Percentiles rank a stretch among this genome's conserved stretches.
Evolutionary conservation across 805 yeast genomes (phyloP).

Genomic region (Cephaloascus fragrans): DNA sequence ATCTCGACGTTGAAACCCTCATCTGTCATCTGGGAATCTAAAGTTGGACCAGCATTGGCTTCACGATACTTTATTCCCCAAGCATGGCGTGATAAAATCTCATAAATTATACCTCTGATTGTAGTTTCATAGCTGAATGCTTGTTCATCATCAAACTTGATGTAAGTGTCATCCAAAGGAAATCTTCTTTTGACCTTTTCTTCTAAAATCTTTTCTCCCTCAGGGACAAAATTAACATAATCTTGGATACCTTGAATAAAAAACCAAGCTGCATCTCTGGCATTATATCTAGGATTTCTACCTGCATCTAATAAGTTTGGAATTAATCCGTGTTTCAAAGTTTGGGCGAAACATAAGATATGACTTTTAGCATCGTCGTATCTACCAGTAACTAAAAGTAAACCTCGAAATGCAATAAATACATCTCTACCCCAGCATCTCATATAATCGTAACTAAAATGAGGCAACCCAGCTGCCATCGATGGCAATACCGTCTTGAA

Average conservation of each 20-base stretch:
- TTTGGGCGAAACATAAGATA: constrained; percentile 78
- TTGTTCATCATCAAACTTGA: constrained; percentile 54
- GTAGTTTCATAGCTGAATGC: constrained; percentile 70
- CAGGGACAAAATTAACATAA: constrained; percentile 57
- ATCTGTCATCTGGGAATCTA: constrained; percentile 88
- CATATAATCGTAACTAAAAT: constrained; percentile 84
- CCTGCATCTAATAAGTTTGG: constrained; percentile 93
- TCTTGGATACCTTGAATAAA: constrained; percentile 85
- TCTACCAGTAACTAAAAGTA: constrained; percentile 69
- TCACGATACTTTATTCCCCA: constrained; percentile 80
- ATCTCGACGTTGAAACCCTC: constrained; percentile 86
- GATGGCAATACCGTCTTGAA: constrained; percentile 59
- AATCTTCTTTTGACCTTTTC: constrained; percentile 74
- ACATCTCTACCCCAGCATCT: constrained; percentile 99
- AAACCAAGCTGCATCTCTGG: constrained; percentile 97
- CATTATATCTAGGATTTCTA: constrained; percentile 87
- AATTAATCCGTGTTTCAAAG: constrained; percentile 89
- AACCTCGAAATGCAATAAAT: constrained; percentile 78
- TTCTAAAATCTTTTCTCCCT: constrained; percentile 56
- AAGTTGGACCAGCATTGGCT: constrained; percentile 85
- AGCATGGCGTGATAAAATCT: constrained; percentile 83
- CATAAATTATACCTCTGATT: constrained; percentile 71
- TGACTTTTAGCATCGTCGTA: constrained; percentile 72
- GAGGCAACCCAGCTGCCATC: constrained; percentile 95
- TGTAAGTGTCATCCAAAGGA: constrained; percentile 79